These are phyloP conservation scores for Biancaea sappan DNA, from an alignment of 306 rosid genomes.

Conservation along the genomic window DNA sequence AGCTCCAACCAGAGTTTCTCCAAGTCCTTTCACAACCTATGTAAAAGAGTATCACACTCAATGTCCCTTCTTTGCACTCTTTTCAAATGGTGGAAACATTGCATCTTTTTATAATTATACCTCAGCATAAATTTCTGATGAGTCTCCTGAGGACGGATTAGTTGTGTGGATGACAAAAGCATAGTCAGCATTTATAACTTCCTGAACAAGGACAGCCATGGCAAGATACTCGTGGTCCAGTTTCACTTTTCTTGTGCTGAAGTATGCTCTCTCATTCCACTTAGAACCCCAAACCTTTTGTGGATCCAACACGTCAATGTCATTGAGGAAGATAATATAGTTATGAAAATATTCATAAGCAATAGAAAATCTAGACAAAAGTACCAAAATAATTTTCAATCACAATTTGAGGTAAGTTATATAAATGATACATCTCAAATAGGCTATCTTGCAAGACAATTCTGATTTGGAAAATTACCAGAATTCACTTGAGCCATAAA, in stretches of 20 bases:
- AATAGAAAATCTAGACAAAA: conserved; percentile 10
- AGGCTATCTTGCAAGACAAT: conserved; percentile 2
- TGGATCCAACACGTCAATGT: conserved; percentile 34
- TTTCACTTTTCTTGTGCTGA: conserved; percentile 95
- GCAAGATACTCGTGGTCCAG: conserved; percentile 87
- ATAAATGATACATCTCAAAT: conserved; percentile 17
- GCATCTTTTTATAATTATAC: conserved; percentile 46
- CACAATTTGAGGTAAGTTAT: conserved; percentile 23
- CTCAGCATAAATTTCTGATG: conserved; percentile 98
- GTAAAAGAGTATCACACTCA: conserved; percentile 31
- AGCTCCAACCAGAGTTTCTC: conserved; percentile 98
- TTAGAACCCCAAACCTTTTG: conserved; percentile 97
- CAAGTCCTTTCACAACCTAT: conserved; percentile 97
- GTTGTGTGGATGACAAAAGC: conserved; percentile 98
- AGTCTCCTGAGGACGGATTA: conserved; percentile 96
- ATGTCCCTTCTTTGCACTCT: conserved; percentile 22
- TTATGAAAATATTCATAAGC: conserved; percentile 14
- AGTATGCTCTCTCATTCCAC: conserved; percentile 99
- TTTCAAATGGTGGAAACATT: not conserved
- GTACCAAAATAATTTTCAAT: not conserved
- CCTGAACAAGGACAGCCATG: conserved; percentile 99
- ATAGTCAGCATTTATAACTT: conserved; percentile 92
- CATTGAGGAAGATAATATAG: conserved; percentile 15
- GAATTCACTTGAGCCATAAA: conserved; percentile 8
- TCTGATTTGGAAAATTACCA: not conserved